Percentiles rank a stretch among this genome's conserved stretches.
Conservation (phyloP, 805 yeast genomes). For the Wickerhamiella siamensis region DNA sequence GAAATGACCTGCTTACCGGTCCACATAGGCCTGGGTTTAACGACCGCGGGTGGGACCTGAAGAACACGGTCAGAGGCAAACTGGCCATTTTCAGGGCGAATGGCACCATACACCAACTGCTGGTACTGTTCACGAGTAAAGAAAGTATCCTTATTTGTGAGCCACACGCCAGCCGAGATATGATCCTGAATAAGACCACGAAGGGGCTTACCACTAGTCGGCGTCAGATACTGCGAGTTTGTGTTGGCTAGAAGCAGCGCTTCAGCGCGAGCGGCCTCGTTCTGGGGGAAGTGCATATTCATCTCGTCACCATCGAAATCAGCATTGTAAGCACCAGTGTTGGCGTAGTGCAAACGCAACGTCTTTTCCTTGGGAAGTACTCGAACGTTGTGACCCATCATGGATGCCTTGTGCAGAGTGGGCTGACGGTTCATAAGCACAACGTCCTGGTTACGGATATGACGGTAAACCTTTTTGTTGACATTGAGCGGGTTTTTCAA, state of each 20-base stretch:
- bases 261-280: conserved; percentile 92
- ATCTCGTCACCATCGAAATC: conserved; percentile 99
- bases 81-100: conserved; percentile 96
- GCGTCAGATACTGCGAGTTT: conserved; percentile 93
- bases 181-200: conserved; percentile 99
- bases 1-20: conserved; percentile 95
- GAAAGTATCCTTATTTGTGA: conserved; percentile 82
- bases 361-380: conserved; percentile 97
- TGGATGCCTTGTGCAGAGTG: conserved; percentile 95
- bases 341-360: conserved; percentile 90
- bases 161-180: conserved; percentile 97
- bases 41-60: conserved; percentile 79
- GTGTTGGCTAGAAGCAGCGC: conserved; percentile 92
- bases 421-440: conserved; percentile 99
- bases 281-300: conserved; percentile 99
- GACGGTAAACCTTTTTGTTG: conserved; percentile 89
- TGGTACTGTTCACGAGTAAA: conserved; percentile 87
- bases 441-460: conserved; percentile 85
- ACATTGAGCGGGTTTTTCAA: conserved; percentile 25
- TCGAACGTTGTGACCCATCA: conserved; percentile 98
- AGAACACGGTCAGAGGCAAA: conserved; percentile 42
- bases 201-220: conserved; percentile 95
- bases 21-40: conserved; percentile 85
- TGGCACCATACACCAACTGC: conserved; percentile 82
- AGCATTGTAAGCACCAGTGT: conserved; percentile 97